Evolutionary conservation across 106 monocot species (phyloP).

Genomic region (Triglochin maritima): DNA sequence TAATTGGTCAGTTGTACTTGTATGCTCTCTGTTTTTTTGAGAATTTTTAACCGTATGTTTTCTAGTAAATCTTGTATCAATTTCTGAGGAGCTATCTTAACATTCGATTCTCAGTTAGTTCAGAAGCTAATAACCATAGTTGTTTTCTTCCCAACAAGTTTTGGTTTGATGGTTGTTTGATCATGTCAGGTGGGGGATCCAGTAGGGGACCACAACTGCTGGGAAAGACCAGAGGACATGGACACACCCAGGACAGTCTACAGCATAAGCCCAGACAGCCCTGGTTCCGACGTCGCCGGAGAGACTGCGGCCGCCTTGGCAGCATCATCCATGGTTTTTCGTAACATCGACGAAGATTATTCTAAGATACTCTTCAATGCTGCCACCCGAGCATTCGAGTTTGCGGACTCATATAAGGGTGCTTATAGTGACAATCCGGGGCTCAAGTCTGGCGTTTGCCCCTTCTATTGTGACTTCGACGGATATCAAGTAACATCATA

Average conservation of each 20-base stretch:
- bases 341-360: slow-evolving; percentile 32
- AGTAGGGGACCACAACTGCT: slow-evolving; percentile 73
- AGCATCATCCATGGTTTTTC: slow-evolving; percentile 75
- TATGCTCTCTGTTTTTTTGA: too few relatives aligned
- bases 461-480: slow-evolving; percentile 92
- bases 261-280: slow-evolving; percentile 41
- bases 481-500: slow-evolving; percentile 84
- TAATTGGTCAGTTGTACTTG: too few relatives aligned
- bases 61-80: too few relatives aligned
- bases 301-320: slow-evolving; percentile 94
- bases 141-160: neutral
- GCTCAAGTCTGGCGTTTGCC: slow-evolving; percentile 58
- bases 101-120: neutral
- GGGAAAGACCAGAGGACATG: slow-evolving; percentile 99
- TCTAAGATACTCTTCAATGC: slow-evolving; percentile 30
- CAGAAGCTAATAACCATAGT: neutral
- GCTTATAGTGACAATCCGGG: slow-evolving; percentile 63
- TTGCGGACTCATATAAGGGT: slow-evolving; percentile 69
- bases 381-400: slow-evolving; percentile 48
- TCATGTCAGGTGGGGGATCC: slow-evolving; percentile 68
- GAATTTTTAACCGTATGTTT: too few relatives aligned
- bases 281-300: slow-evolving; percentile 85
- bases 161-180: neutral
- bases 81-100: too few relatives aligned
- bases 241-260: slow-evolving; percentile 81